Evolutionary conservation across 2,329 filamentous ascomycete genomes (phyloP), one percentile per base, ranked within the genome.

Genomic region (Rhynchosporium agropyri): DNA sequence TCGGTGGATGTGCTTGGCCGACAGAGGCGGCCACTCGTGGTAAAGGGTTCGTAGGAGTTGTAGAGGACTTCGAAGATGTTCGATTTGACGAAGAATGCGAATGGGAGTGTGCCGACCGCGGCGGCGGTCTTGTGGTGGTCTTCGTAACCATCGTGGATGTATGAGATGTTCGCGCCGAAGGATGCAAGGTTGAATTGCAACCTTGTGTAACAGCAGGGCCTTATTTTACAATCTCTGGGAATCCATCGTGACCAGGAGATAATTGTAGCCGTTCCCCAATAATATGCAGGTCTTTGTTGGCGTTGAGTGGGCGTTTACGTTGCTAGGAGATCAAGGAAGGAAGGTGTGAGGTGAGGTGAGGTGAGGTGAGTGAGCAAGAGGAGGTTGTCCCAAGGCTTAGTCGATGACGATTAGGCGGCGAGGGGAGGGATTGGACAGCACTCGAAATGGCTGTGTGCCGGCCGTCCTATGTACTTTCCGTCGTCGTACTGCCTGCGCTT

Each of bases 81-180:
- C 65, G 63, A 49, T 71, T 64, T 3, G 72, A 67, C 29, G 63
- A 61, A 1, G 70, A 71, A 55, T 71, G 67, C 9, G 72, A 68
- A 51, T 69, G 70, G 1, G 68, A 69, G n/a, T 67, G 67, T 6
- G 71, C 67, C 9, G 73, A 69, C 62, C 68, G 67, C 29, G 69
- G 67, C 20, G 68, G 68, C 59, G 73, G 70, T 65, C 73, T 69
- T 36, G 70, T 65, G 13, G 68, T 61, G 28, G 71, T 65, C 65
- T 72, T 73, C 28, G 68, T 66, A 38, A 68, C 67, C 73, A 75
- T 75, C 12, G 54, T 68, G 65, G 46, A 28, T 46, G 45, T 58
- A 83, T 79, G 20, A 50, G 49, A 33, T 43, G 29, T 33, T 55
- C 10, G 48, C 15, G 60, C 26, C 38, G 26, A 28, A 20, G 55